Base-by-base conservation (phyloP, 2,329 filamentous ascomycete species). In the Blastomyces percursus region DNA sequence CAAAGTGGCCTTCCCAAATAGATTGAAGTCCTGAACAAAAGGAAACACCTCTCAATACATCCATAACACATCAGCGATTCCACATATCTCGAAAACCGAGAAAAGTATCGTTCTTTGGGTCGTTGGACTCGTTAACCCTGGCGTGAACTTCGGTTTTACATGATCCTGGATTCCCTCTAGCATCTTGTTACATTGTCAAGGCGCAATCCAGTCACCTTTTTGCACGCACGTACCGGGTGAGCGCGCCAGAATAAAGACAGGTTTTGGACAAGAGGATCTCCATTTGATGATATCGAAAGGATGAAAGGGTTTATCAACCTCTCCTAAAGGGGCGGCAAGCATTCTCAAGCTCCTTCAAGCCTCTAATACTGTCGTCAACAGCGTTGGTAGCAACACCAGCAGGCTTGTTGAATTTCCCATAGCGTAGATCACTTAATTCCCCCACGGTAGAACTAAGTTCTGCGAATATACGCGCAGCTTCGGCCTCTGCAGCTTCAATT, bases 351-450 rank as follows among this genome's bases (percentile, higher is more conserved):
- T 82, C 80, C 65, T 80, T 77, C 44, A 94, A 77, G 6, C 86
- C 86, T 56, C 86, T 82, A 21, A 91, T 76, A 38, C 90, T 83
- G 67, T 91, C 86, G 56, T 84, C 81, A 32, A 80, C 80, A 40
- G 92, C 75, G 64, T 84, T 80, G 27, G 80, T 74, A 66, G 89
- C 88, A 44, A 83, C 81, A 12, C 74, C 76, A 27, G 74, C 72
- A 30, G 77, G 72, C 30, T 76, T 76, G 48, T 76, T 74, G 63
- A 94, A 82, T 62, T 86, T 86, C 46, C 91, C 91, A 70, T 94
- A 93, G 55, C 89, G 85, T 62, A 96, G 79, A 74, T 95, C 90
- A 73, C 90, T 95, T 72, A 96, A 77, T 57, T 83, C 84, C 40
- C 87, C 87, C 19, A 94, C 82, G 0, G 82, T 86, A 62, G 84